Base-by-base conservation (phyloP, 1,139 yeast species). In the Geotrichum candidum region DNA sequence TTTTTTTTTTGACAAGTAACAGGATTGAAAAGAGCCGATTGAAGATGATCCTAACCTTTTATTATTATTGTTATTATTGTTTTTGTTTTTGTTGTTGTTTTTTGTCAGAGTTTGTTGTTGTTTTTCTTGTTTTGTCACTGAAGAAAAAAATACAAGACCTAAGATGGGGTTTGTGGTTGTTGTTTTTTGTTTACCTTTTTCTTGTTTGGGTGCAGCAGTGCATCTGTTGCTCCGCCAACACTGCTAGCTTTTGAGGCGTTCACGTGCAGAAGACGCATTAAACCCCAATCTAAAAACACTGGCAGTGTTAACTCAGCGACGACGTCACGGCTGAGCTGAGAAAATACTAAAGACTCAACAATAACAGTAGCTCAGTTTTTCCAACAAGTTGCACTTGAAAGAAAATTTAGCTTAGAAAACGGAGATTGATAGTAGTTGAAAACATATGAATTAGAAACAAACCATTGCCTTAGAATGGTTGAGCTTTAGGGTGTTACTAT, bases 191-290 rank as follows among this genome's bases (percentile, higher is more conserved):
- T 41, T 41, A 41, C 22, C 6, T 41, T 41, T 41, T 41, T 41
- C 48, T 23, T 41, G 48, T 41, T 41, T 41, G 22, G 48, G 48
- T 7, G 48, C 48, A 41, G 22, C 41, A 5, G 48, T 53, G 55
- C 55, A 53, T 33, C 13, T 35, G 55, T 53, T 53, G 55, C 55
- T 29, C 18, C 31, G 55, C 48, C 55, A 35, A 53, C 55, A 11
- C 18, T 15, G 22, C 18, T 41, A 10, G 22, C 22, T 41, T 7
- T 41, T 15, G 48, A n/a, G 48, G 48, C 48, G 18, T 41, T 41
- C 48, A 41, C 48, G 48, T 41, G 48, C 48, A 41, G 48, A n/a
- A 15, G 22, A 41, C 48, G 48, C 48, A 29, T 51, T 27, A 27
- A 33, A 7, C 27, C 4, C 53, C 5, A 29, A 51, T 41, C n/a